Base-by-base conservation (phyloP, 1,284 basidiomycete species). In the Apiotrichum domesticum region DNA sequence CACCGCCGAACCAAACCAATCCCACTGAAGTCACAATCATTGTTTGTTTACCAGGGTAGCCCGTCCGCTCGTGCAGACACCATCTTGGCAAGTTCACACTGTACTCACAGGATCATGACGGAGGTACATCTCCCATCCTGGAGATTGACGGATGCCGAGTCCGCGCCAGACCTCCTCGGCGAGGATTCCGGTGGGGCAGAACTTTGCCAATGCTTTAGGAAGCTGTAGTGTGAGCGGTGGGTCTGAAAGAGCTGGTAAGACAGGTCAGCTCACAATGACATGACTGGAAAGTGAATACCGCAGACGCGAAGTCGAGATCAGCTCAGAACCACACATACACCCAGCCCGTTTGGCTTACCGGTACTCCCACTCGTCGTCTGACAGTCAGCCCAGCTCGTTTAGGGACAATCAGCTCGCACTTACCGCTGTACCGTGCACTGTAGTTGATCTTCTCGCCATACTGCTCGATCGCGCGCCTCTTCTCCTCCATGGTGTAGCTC, bases 81-180 rank as follows among this genome's bases (percentile, higher is more conserved):
- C 37, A 13, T 39, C 37, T 8, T 39, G 37, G 15, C n/a, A 45
- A 34, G 46, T 8, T 35, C 8, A 69, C 21, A 21, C 21, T 21
- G 21, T 21, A 21, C 73, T 68, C 44, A 75, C 73, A 54, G 73
- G 73, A 35, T 76, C 74, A 50, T 78, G 76, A 29, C 76, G 69
- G 70, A 78, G 75, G 68, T 77, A 78, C 74, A 77, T 77, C 63
- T 77, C 71, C 76, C 76, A 78, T 54, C 76, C 75, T 46, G 73
- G 73, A 41, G 71, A 73, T 57, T 78, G 76, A 54, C 75, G 66
- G 52, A 78, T 75, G 6, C 76, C 76, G 34, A 77, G 66, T 14
- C 73, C 72, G 55, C 76, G 62, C 76, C 76, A 78, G 15, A 72
- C 66, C 50, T 74, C 72, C 59, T 78, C 76, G 4, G 70, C 49